Evolutionary conservation across 2,329 filamentous ascomycete genomes (phyloP).

Genomic region (Xylaria sp.): DNA sequence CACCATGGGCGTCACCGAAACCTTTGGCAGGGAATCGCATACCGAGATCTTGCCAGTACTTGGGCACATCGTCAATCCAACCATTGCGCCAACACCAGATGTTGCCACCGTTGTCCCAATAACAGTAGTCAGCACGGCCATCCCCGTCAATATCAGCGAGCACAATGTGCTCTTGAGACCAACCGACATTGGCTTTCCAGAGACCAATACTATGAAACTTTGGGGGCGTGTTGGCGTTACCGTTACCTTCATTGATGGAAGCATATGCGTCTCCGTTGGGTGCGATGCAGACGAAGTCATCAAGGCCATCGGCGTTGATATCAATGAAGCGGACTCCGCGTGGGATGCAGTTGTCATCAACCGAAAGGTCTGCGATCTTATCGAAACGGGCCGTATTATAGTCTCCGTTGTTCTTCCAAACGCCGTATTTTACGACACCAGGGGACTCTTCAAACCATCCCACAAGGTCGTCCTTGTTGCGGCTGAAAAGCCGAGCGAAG

Average conservation of each 20-base stretch:
- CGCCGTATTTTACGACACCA: not conserved
- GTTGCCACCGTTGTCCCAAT: not conserved
- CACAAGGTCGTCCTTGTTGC: not conserved
- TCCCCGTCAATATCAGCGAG: constrained; percentile 15
- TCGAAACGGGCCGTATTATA: not conserved
- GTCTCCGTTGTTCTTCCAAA: not conserved
- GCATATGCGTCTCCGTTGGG: constrained; percentile 5
- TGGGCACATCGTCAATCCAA: not conserved
- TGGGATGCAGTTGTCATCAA: not conserved
- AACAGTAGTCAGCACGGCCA: constrained; percentile 9
- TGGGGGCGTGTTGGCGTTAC: not conserved
- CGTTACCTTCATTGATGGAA: constrained; percentile 1
- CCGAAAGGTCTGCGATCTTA: not conserved
- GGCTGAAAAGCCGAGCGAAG: not conserved
- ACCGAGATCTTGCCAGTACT: constrained; percentile 6
- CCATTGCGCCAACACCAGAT: constrained; percentile 11
- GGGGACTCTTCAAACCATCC: not conserved
- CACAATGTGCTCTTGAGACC: not conserved
- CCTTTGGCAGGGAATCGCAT: not conserved
- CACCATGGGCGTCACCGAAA: not conserved
- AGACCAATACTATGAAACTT: not conserved
- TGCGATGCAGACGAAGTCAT: not conserved
- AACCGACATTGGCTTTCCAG: not conserved
- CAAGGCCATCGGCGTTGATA: not conserved
- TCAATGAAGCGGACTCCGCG: not conserved